Evolutionary conservation across 208 protist species (phyloP), one percentile per base, ranked within the genome.

Genomic region (Leishmania gerbilli): DNA sequence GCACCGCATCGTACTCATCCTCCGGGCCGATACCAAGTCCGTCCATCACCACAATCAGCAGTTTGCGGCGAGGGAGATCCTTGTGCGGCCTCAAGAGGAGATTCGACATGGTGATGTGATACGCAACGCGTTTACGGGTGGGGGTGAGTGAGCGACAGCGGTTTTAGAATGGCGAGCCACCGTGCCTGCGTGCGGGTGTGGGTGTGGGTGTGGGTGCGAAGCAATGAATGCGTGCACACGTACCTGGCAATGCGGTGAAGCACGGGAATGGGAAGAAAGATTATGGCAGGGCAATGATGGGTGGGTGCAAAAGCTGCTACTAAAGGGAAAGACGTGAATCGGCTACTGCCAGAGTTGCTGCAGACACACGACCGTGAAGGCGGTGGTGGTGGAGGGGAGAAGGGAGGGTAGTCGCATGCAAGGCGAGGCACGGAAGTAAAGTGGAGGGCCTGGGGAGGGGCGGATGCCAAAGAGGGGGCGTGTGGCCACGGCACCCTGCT

Each of bases 1-100:
- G 92, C 40, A 99, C 95, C 24, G 97, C 97, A 85, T 99, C 95
- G 86, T 97, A 98, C 71, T 95, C 93, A 79, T 98, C 94, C 53
- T 90, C 78, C 24, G 92, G 92, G 56, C 96, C 96, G 78, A 98
- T 96, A 74, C 96, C 96, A 51, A 97, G 84, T 69, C 96, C 96
- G 76, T 98, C 96, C 83, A 97, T 90, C 67, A 98, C 93, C 55
- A 95, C 92, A 67, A 98, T 72, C 47, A 98, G 88, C 76, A 98
- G 78, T 79, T 85, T 88, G 79, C 94, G 94, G 77, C 93, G 92
- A 42, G 92, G 94, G 62, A 97, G 94, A 21, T 82, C 58, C n/a
- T 56, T 40, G 87, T 97, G 94, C 4, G 69, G 86, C 31, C 79
- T 62, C 67, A 97, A 88, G 3, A 83, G 82, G 34, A 94, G 87